Conservation (phyloP, 2,329 filamentous ascomycete species). For the Didymella lethalis region DNA sequence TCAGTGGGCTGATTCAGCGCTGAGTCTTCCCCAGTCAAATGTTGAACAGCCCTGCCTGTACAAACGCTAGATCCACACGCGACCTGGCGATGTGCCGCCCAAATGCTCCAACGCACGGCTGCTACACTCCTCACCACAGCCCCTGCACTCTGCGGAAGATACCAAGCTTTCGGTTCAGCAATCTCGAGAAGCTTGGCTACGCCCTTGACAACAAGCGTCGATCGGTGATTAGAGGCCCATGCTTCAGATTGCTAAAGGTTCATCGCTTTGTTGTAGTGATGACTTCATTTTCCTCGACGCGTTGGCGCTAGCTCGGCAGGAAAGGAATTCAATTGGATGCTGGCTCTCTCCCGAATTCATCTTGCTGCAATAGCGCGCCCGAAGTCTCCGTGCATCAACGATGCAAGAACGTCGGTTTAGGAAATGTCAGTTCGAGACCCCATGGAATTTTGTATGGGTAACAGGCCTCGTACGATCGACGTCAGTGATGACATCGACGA, state of each 20-base stretch:
- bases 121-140: background rate
- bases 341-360: background rate
- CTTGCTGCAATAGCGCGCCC: constrained; percentile 5
- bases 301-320: background rate
- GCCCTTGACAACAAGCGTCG: background rate
- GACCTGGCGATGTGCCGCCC: background rate
- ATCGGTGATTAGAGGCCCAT: background rate
- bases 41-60: background rate
- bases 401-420: constrained; percentile 2
- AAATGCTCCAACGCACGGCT: background rate
- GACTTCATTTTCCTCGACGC: constrained; percentile 11
- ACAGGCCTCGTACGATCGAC: constrained; percentile 9
- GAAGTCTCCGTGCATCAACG: background rate
- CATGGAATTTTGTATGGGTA: background rate
- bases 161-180: constrained; percentile 16
- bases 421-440: constrained; percentile 4
- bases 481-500: constrained; percentile 13
- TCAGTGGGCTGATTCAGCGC: background rate
- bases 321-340: background rate
- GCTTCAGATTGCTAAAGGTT: constrained; percentile 1
- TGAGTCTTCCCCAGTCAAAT: background rate
- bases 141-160: background rate
- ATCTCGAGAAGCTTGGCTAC: constrained; percentile 16
- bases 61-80: constrained; percentile 5
- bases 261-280: constrained; percentile 10